Evolutionary conservation across 495 filamentous ascomycete genomes (phyloP), one percentile per base, ranked within the genome.

Genomic region (Rhypophila decipiens): DNA sequence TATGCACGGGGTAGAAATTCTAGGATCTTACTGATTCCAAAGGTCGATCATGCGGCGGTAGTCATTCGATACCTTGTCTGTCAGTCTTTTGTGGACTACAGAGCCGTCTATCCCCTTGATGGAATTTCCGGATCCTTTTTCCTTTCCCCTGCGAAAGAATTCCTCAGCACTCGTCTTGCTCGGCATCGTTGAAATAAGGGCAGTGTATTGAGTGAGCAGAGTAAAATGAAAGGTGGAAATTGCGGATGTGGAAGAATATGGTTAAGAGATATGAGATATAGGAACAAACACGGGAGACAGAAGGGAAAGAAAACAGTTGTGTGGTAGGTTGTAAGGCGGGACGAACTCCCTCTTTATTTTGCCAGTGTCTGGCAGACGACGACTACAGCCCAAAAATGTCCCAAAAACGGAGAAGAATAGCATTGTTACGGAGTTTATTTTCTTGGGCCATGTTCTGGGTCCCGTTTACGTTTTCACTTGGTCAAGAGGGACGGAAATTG

Each of bases 61-160:
- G 33, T 27, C 24, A 41, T 23, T 24, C 17, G 35, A 20, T 42
- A 46, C 27, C 24, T 46, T 42, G 19, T 46, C 29, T 20, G 18
- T 46, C 13, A 34, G 36, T 42, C 39, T 46, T 46, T 51, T 46
- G 24, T 46, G 36, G 43, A 51, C 49, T 51, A 22, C 17, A 42
- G 42, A 51, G 41, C 49, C 34, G 23, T 51, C 27, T 46, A 50
- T 50, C 40, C 11, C 27, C 27, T 50, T 20, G 5, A 12, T 44
- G 15, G 18, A 50, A 37, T 50, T 46, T 35, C 44, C 27, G 31
- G 18, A 42, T 15, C 49, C 33, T 23, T 39, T 44, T 5, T 22
- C 24, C 24, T 37, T 51, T 31, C 37, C 49, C 21, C 18, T 15
- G 41, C 23, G 13, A 45, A 51, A 51, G 27, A 51, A 51, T 27